Conservation (phyloP, 176 grass and related monocot species). For the Secale cereale region DNA sequence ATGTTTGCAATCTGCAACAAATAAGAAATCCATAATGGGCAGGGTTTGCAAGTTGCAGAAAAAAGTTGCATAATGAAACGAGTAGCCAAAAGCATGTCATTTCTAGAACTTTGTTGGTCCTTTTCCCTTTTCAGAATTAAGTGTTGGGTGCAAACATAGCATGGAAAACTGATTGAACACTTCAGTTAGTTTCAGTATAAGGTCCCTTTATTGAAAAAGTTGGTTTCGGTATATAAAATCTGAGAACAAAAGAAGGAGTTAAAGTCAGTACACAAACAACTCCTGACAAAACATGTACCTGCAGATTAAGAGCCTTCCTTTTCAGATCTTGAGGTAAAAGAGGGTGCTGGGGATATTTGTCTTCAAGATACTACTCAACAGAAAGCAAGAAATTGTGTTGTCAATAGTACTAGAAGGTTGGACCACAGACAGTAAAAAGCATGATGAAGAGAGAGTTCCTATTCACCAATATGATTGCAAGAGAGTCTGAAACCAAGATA, state of each 20-base stretch:
- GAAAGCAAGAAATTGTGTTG: background rate
- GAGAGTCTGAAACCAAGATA: constrained; percentile 65
- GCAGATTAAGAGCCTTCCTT: constrained; percentile 86
- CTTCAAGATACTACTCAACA: constrained; percentile 75
- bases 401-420: background rate
- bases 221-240: background rate
- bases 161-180: background rate
- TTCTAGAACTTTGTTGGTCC: background rate
- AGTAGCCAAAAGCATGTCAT: background rate
- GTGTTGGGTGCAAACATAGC: background rate
- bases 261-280: background rate
- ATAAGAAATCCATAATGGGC: background rate
- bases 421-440: background rate
- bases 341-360: constrained; percentile 77
- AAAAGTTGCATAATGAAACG: background rate
- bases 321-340: constrained; percentile 61
- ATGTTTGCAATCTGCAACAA: constrained; percentile 81
- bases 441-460: constrained; percentile 11
- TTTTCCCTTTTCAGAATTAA: background rate
- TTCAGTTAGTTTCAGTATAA: background rate
- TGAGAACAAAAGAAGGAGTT: background rate
- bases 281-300: constrained; percentile 39
- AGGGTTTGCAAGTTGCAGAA: background rate
- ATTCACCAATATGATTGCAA: constrained; percentile 71
- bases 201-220: background rate